Conservation (phyloP, 805 yeast species). For the Starmerella kuoi region DNA sequence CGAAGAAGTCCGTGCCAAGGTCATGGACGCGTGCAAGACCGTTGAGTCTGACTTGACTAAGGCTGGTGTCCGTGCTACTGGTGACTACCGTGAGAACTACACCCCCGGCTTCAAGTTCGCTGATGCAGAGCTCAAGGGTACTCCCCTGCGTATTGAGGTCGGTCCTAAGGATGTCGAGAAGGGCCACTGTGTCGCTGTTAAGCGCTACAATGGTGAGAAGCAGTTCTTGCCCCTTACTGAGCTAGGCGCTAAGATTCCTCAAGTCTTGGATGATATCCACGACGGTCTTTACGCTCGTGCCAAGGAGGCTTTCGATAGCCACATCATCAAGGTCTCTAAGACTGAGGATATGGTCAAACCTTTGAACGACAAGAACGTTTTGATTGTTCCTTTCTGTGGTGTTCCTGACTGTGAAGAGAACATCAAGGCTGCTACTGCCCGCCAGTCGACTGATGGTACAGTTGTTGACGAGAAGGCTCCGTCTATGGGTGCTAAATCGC, state of each 20-base stretch:
- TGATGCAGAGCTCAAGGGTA: conserved; percentile 93
- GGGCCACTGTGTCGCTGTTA: conserved; percentile 70
- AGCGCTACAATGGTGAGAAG: conserved; percentile 84
- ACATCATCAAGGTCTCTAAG: conserved; percentile 66
- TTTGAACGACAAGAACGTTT: conserved; percentile 79
- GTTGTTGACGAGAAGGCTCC: conserved; percentile 94
- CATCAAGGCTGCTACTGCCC: conserved; percentile 79
- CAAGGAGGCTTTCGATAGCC: conserved; percentile 68
- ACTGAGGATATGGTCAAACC: conserved; percentile 91
- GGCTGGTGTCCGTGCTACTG: conserved; percentile 59
- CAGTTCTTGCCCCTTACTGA: conserved; percentile 51
- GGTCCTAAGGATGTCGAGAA: conserved; percentile 92
- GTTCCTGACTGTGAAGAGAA: conserved; percentile 88
- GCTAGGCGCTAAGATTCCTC: conserved; percentile 55
- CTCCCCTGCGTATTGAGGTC: conserved; percentile 82
- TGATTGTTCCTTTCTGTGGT: conserved; percentile 97
- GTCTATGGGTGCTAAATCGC: conserved; percentile 97
- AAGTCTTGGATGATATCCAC: conserved; percentile 74
- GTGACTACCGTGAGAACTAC: conserved; percentile 88
- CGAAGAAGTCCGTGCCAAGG: conserved; percentile 57
- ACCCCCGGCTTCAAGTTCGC: conserved; percentile 99
- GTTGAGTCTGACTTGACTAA: conserved; percentile 50
- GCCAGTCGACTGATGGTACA: conserved; percentile 61
- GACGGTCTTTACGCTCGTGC: conserved; percentile 62
- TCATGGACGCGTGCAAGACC: conserved; percentile 55